These are phyloP conservation scores for Exophiala bonariae DNA, from an alignment of 2,329 filamentous ascomycete genomes.

Conservation along the genomic window DNA sequence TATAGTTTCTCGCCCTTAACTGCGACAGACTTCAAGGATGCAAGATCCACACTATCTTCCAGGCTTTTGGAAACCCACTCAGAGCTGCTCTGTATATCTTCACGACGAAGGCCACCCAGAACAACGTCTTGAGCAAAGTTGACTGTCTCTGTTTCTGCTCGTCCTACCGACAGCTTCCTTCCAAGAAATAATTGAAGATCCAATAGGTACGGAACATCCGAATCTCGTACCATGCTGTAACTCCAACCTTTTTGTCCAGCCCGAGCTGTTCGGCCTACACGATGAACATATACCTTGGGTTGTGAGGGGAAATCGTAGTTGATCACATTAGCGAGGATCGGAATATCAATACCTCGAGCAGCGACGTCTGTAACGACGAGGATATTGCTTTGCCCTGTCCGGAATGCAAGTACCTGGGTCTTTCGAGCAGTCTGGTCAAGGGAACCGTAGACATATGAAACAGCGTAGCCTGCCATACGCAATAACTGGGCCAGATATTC, in stretches of 20 bases:
- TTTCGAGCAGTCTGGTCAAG: constrained; percentile 92
- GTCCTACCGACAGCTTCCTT: constrained; percentile 76
- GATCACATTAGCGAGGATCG: constrained; percentile 92
- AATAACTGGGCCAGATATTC: constrained; percentile 87
- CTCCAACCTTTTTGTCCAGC: constrained; percentile 91
- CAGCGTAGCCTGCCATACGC: constrained; percentile 77
- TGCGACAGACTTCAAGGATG: constrained; percentile 69
- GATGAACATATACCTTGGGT: constrained; percentile 93
- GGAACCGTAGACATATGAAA: constrained; percentile 92
- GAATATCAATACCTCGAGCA: constrained; percentile 96
- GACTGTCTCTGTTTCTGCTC: constrained; percentile 56
- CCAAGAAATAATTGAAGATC: constrained; percentile 94
- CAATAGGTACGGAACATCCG: constrained; percentile 86
- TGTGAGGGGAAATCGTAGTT: constrained; percentile 98
- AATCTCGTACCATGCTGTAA: constrained; percentile 86
- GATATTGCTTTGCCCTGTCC: constrained; percentile 80
- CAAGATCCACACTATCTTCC: constrained; percentile 72
- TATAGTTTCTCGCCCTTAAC: constrained; percentile 92
- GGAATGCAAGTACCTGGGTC: constrained; percentile 87
- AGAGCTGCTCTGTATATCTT: constrained; percentile 70
- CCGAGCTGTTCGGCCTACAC: constrained; percentile 92
- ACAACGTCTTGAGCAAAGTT: constrained; percentile 83
- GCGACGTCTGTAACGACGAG: constrained; percentile 96
- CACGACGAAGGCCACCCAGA: constrained; percentile 72
- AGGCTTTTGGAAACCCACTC: constrained; percentile 84